Conservation (phyloP, 495 filamentous ascomycete genomes). For the Entonaema liquescens region DNA sequence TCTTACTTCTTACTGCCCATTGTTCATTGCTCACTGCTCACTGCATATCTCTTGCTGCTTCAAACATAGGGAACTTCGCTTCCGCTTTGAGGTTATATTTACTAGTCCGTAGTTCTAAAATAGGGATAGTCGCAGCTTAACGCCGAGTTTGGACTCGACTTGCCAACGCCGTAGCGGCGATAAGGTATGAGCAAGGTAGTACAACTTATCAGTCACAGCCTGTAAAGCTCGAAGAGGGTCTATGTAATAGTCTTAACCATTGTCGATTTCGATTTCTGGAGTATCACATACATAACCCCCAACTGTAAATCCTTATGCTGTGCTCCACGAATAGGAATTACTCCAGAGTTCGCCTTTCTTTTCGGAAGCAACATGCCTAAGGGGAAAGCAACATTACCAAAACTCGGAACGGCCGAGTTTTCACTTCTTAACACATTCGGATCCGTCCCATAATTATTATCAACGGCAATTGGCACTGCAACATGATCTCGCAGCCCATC, state of each 20-base stretch:
- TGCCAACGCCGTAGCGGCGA: not conserved
- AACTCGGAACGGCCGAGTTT: constrained; percentile 29
- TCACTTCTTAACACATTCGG: not conserved
- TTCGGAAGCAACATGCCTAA: not conserved
- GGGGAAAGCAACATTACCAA: not conserved
- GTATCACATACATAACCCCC: not conserved
- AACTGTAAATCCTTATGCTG: not conserved
- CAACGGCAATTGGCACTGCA: constrained; percentile 11
- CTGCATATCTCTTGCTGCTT: not conserved
- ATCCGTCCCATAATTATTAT: no score
- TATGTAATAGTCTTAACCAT: not conserved
- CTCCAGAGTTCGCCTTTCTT: not conserved
- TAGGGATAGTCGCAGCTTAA: not conserved
- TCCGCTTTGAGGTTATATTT: not conserved
- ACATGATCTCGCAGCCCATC: constrained; percentile 27
- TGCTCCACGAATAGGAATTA: not conserved
- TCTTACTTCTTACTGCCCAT: not conserved
- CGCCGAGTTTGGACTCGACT: not conserved
- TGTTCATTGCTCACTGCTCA: not conserved
- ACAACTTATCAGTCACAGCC: not conserved
- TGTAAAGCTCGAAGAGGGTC: not conserved
- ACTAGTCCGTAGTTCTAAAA: not conserved
- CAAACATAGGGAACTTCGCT: not conserved
- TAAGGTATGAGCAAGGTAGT: not conserved
- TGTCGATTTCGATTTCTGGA: not conserved